Base-by-base conservation (phyloP, 495 filamentous ascomycete species). In the Neurospora sp. region DNA sequence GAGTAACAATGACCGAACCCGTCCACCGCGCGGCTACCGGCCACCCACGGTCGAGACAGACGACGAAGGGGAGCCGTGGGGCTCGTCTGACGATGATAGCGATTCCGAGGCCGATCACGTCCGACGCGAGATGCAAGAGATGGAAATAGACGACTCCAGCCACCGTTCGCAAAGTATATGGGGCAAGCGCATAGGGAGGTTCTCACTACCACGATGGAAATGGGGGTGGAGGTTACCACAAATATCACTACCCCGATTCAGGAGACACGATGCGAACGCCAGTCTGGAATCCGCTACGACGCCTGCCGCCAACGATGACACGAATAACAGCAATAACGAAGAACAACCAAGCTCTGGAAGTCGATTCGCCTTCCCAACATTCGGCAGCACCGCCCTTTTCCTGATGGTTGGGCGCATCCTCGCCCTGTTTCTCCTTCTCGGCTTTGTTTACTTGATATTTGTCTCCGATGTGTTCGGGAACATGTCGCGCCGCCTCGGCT, bases 101-200 rank as follows among this genome's bases (percentile, higher is more conserved):
- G 81, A 81, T 49, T 79, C 78, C 70, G 82, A 85, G 75, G 83
- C 86, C 70, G 81, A 81, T 70, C 92, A 92, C 71, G 84, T 97
- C 70, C 89, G 91, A 74, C 86, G 90, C 76, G 93, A 94, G 83
- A 91, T 98, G 82, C 89, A 93, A 76, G 91, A 97, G 86, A 89
- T 99, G 88, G 95, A 97, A 78, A 88, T 97, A 8, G 85, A 93
- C 75, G 95, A 97, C 77, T 90, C 90, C 5, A 87, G 85, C 71
- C 84, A 79, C 71, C 81, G 73, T 70, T 85, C 75, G 76, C 74
- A 79, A 39, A 81, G 85, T 20, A 83, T 81, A 27, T 87, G 85
- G 86, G 84, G 83, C 71, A 86, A 86, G 81, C 78, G 87, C 74
- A 86, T 89, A 74, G 82, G 82, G 27, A 38, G 79, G 11, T 76